Percentiles rank a stretch among this genome's conserved stretches.
These are phyloP conservation scores for Fusarium nodosum DNA, from an alignment of 2,329 filamentous ascomycete species.

Conservation along the genomic window DNA sequence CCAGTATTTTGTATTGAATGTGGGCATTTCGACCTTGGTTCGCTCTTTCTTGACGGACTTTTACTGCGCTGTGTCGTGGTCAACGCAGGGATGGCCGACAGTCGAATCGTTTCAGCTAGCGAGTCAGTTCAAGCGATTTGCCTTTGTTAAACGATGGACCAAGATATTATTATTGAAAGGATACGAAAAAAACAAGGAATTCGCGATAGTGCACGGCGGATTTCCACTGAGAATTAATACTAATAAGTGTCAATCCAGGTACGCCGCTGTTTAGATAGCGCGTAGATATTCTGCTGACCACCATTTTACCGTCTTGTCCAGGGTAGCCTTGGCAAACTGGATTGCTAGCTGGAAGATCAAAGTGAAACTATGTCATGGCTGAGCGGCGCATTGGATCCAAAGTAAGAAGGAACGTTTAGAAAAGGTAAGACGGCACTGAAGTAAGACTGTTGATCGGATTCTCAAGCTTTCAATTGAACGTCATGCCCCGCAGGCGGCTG, in stretches of 20 bases:
- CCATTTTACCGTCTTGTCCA: slow-evolving; percentile 9
- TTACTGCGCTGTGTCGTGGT: neutral
- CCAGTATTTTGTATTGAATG: neutral
- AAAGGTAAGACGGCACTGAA: slow-evolving; percentile 6
- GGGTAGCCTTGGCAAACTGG: slow-evolving; percentile 17
- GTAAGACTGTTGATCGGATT: neutral
- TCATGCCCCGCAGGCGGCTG: slow-evolving; percentile 43
- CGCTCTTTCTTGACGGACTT: neutral
- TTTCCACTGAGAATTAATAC: neutral
- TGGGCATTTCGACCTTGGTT: neutral
- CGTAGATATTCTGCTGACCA: slow-evolving; percentile 29
- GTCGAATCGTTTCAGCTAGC: neutral
- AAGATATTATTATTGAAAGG: neutral
- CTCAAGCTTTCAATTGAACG: slow-evolving; percentile 47
- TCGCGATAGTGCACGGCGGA: neutral
- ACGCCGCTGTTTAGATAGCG: slow-evolving; percentile 27
- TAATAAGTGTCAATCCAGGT: too few species aligned
- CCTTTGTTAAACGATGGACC: neutral
- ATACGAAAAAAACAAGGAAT: neutral
- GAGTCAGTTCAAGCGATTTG: neutral
- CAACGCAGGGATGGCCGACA: neutral
- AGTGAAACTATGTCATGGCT: neutral
- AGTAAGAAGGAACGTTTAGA: neutral
- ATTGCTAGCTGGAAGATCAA: neutral
- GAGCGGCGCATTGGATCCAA: neutral